phyloP scores from a whole-genome alignment of 2,329 filamentous ascomycete genomes.

The Calonectria honghensis region DNA sequence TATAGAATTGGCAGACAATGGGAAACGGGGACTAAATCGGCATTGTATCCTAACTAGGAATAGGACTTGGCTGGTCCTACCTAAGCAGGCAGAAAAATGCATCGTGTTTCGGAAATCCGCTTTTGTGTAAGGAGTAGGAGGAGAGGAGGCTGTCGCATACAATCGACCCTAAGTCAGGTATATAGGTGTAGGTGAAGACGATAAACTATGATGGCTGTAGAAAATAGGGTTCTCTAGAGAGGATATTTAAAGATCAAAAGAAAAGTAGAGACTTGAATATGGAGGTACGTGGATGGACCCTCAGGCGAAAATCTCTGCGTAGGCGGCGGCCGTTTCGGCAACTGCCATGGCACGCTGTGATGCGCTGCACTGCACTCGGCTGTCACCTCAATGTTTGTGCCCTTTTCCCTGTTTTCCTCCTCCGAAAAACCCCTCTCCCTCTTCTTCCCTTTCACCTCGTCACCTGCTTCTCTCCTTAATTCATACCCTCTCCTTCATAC shows the following conservation, averaged over 20 bases:
- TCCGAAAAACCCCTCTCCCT: constrained; percentile 9
- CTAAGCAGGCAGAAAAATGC: not conserved
- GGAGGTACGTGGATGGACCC: not conserved
- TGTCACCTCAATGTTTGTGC: constrained; percentile 28
- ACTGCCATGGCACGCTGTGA: constrained; percentile 30
- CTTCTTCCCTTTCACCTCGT: constrained; percentile 9
- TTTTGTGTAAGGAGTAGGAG: not conserved
- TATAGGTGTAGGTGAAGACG: not conserved
- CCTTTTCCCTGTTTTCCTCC: not conserved
- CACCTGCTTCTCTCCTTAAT: constrained; percentile 5
- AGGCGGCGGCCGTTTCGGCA: constrained; percentile 19
- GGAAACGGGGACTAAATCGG: not conserved
- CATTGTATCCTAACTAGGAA: not conserved
- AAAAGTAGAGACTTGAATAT: not conserved
- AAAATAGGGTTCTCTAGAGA: not conserved
- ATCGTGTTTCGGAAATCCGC: not conserved
- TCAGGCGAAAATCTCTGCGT: not conserved
- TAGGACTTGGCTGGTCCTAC: not conserved
- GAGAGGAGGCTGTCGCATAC: not conserved
- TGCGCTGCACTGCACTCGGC: constrained; percentile 32
- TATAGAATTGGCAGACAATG: not conserved
- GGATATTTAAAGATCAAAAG: not conserved
- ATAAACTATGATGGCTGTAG: too few species aligned
- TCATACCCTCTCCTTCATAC: constrained; percentile 19
- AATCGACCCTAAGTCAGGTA: not conserved